phyloP scores from a whole-genome alignment of 345 rosid genomes.

The Populus deltoides region DNA sequence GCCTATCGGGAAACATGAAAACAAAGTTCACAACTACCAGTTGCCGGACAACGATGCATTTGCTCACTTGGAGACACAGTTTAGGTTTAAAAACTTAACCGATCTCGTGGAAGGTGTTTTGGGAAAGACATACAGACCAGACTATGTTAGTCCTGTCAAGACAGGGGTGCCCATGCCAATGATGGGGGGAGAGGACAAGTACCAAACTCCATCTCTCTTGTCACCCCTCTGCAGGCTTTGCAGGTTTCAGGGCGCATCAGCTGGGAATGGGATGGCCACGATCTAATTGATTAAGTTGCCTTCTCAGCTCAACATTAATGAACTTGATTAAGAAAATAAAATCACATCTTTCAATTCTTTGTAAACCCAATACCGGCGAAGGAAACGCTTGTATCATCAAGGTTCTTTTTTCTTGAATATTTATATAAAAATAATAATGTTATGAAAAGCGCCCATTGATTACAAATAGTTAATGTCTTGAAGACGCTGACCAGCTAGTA shows the following conservation, averaged over 20 bases:
- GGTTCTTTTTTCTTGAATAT: not conserved
- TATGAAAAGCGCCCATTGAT: no score
- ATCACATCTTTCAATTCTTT: not conserved
- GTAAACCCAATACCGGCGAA: not conserved
- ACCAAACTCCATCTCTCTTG: slow-evolving; percentile 61
- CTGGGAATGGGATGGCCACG: slow-evolving; percentile 20
- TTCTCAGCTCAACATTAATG: not conserved
- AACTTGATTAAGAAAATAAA: not conserved
- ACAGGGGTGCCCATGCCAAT: slow-evolving; percentile 75
- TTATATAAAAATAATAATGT: no score
- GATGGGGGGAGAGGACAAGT: slow-evolving; percentile 83
- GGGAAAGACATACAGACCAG: slow-evolving; percentile 71
- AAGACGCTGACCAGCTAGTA: no score
- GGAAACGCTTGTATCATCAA: not conserved
- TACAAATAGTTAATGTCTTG: no score
- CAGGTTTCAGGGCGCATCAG: slow-evolving; percentile 49
- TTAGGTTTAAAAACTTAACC: slow-evolving; percentile 52
- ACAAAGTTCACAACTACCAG: slow-evolving; percentile 66
- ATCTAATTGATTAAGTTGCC: slow-evolving; percentile 8
- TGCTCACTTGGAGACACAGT: slow-evolving; percentile 82
- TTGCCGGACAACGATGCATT: slow-evolving; percentile 57
- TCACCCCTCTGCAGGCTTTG: slow-evolving; percentile 62
- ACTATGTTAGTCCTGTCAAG: slow-evolving; percentile 62
- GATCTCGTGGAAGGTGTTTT: slow-evolving; percentile 68
- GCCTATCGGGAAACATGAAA: slow-evolving; percentile 61